Evolutionary conservation across 2,329 filamentous ascomycete species (phyloP).

Genomic region (Capronia epimyces): DNA sequence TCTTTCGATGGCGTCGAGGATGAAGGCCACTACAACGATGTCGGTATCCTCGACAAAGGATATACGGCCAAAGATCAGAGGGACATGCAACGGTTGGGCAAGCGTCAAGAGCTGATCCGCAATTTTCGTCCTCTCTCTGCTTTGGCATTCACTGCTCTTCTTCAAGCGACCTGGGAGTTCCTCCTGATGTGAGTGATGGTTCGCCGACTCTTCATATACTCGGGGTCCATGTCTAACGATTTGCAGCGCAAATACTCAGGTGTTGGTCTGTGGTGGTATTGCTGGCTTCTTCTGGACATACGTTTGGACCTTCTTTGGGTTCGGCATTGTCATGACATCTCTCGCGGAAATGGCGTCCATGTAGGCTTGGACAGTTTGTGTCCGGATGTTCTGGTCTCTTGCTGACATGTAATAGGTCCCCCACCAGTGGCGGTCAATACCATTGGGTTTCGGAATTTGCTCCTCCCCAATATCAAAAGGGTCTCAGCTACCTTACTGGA

Average conservation of each 20-base stretch:
- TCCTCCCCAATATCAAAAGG: slow-evolving; percentile 45
- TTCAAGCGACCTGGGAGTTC: slow-evolving; percentile 38
- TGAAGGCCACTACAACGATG: slow-evolving; percentile 13
- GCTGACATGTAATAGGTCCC: slow-evolving; percentile 37
- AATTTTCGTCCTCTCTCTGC: slow-evolving; percentile 34
- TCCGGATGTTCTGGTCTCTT: not conserved
- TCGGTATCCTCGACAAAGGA: slow-evolving; percentile 11
- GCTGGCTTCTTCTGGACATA: slow-evolving; percentile 32
- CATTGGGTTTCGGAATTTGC: slow-evolving; percentile 55
- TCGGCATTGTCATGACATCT: slow-evolving; percentile 54
- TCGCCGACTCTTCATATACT: slow-evolving; percentile 31
- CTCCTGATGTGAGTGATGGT: slow-evolving; percentile 14
- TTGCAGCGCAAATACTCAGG: slow-evolving; percentile 12
- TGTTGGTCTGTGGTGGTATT: slow-evolving; percentile 20
- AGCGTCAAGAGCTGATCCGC: slow-evolving; percentile 45
- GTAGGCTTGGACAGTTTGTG: not conserved
- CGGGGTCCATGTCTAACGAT: slow-evolving; percentile 1
- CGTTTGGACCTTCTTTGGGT: slow-evolving; percentile 55
- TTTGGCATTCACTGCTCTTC: slow-evolving; percentile 35
- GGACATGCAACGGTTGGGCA: slow-evolving; percentile 49
- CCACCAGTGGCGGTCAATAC: slow-evolving; percentile 41
- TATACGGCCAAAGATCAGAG: slow-evolving; percentile 26
- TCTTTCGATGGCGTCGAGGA: slow-evolving; percentile 11
- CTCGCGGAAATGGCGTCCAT: slow-evolving; percentile 60
- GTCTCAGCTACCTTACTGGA: slow-evolving; percentile 49